Percentiles rank a stretch among this genome's conserved stretches.
These are phyloP conservation scores for Coemansia sp. DNA, from an alignment of 192 early-diverging fungal species.

Conservation along the genomic window DNA sequence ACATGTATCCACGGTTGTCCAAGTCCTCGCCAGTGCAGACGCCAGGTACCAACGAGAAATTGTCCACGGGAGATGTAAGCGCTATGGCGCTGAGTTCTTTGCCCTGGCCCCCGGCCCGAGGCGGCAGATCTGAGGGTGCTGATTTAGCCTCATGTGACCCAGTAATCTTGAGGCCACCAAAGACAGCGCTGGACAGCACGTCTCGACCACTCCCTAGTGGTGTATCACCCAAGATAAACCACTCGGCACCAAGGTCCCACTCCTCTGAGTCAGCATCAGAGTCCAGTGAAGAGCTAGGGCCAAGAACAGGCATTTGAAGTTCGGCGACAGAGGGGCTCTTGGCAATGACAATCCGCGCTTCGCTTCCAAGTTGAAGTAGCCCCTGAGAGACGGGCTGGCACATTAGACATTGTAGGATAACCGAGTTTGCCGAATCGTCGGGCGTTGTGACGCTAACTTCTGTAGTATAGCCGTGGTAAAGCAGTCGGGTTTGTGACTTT, in stretches of 20 bases:
- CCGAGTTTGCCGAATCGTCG: neutral
- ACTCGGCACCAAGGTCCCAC: conserved; percentile 47
- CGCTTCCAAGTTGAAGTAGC: conserved; percentile 6
- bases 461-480: conserved; percentile 10
- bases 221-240: conserved; percentile 47
- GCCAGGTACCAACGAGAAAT: conserved; percentile 19
- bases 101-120: neutral
- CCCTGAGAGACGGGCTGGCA: conserved; percentile 48
- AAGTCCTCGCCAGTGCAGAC: conserved; percentile 22
- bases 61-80: conserved; percentile 14
- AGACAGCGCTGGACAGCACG: conserved; percentile 18
- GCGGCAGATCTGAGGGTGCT: neutral
- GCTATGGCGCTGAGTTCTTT: conserved; percentile 14
- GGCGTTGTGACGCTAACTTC: neutral
- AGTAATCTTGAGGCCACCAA: neutral
- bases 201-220: conserved; percentile 18
- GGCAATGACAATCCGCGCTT: conserved; percentile 28
- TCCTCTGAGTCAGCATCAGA: conserved; percentile 1
- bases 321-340: neutral
- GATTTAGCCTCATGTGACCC: neutral
- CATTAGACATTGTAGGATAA: conserved; percentile 40
- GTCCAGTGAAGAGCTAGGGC: neutral
- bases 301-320: neutral
- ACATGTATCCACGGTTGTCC: conserved; percentile 41
- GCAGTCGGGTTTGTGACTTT: neutral